These are phyloP conservation scores for Vaucheria bursata DNA, from an alignment of 352 stramenopile species.

Conservation along the genomic window DNA sequence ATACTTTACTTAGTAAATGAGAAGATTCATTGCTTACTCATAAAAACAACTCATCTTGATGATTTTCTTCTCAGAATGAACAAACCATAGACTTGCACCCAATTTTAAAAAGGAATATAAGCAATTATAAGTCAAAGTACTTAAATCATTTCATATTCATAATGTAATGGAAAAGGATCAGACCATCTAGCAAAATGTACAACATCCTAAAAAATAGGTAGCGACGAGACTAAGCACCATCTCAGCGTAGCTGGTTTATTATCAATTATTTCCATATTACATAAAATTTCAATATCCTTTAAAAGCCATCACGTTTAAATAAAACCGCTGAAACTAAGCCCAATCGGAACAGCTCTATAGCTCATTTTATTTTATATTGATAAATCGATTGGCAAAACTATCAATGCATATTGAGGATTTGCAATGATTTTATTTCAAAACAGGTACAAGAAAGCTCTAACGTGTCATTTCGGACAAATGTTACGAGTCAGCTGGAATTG, in stretches of 20 bases:
- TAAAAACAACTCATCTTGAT: neutral
- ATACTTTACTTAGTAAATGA: neutral
- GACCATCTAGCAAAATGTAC: constrained; percentile 9
- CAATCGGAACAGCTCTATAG: neutral
- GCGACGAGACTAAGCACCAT: neutral
- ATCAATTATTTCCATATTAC: neutral
- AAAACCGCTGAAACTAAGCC: neutral
- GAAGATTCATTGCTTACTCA: neutral
- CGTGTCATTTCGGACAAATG: no score
- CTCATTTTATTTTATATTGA: neutral
- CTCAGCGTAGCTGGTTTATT: constrained; percentile 12
- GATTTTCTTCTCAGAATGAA: neutral
- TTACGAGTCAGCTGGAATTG: no score
- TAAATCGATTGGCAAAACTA: neutral
- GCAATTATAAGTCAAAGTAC: no score
- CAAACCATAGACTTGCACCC: neutral
- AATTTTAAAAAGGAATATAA: neutral
- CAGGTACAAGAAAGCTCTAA: neutral
- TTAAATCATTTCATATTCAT: no score
- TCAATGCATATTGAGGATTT: neutral
- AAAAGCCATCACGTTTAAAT: neutral
- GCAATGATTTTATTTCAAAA: neutral
- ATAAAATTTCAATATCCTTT: neutral
- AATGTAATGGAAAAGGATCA: no score
- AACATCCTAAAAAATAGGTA: neutral